Base-by-base conservation (phyloP, 1,139 yeast genomes). In the Kluyveromyces sp. region DNA sequence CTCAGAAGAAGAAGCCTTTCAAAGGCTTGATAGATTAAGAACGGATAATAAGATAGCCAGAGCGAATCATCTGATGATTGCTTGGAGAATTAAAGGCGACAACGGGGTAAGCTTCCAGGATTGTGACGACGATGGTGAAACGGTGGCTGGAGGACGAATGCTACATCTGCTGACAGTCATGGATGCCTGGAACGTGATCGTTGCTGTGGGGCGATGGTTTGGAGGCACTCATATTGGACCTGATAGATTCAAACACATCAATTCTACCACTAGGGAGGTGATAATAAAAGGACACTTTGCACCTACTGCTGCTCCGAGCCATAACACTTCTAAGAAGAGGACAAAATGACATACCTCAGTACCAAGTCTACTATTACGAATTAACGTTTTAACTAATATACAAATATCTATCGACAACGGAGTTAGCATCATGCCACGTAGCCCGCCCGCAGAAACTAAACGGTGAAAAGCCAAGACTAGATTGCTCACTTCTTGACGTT, bases 121-220 rank as follows among this genome's bases (percentile, higher is more conserved):
- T 57, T 87, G 85, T 57, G 97, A 92, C 56, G 98, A 94, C 60
- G 98, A 92, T 60, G 98, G 98, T 3, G 99, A 92, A 59, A 75
- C 95, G 0, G 98, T 97, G 0, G 96, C 98, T 0, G 98, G 99
- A 3, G 80, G 94, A 4, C 68, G 96, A 47, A 68, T 89, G 69
- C 65, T 88, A 45, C 96, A 88, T 68, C 66, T 89, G 44, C 66
- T 89, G 49, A 78, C 86, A 40, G 77, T 79, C 57, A 82, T 83
- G 87, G 92, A 85, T 56, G 83, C 77, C 1, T 80, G 88, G 84
- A 81, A 89, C 60, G 85, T 86, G 3, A 76, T 88, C 49, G 96
- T 89, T 8, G 70, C 67, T 18, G 96, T 88, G 7, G 77, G 86
- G 33, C 67, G 99, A 50, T 92, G 97, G 96, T 94, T 77, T 61